Evolutionary conservation across 345 rosid species (phyloP).

Genomic region (Populus ilicifolia): DNA sequence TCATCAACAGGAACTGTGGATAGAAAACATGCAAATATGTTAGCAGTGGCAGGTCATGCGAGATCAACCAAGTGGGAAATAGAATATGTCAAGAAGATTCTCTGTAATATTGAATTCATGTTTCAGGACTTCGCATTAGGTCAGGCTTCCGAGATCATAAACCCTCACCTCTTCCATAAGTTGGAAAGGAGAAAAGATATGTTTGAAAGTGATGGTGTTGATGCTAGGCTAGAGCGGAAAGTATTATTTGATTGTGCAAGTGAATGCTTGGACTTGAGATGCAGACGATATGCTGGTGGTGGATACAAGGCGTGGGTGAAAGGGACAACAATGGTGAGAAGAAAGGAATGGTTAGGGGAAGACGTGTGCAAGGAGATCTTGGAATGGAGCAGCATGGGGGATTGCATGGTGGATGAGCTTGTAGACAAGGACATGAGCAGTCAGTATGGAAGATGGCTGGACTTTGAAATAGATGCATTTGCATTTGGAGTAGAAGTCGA

Average conservation of each 20-base stretch:
- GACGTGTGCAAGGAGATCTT: conserved; percentile 69
- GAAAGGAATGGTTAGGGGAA: conserved; percentile 57
- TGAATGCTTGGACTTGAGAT: conserved; percentile 62
- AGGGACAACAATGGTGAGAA: conserved; percentile 48
- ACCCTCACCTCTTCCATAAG: conserved; percentile 61
- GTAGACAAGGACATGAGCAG: conserved; percentile 89
- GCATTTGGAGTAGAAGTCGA: conserved; percentile 57
- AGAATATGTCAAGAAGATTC: conserved; percentile 58
- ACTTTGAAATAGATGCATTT: conserved; percentile 64
- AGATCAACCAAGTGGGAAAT: conserved; percentile 52
- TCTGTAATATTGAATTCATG: conserved; percentile 54
- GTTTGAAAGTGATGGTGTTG: conserved; percentile 13
- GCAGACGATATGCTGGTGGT: conserved; percentile 46
- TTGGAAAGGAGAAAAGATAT: conserved; percentile 49
- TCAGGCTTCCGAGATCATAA: conserved; percentile 37
- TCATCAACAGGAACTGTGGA: conserved; percentile 32
- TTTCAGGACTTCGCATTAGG: conserved; percentile 64
- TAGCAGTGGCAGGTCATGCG: conserved; percentile 13
- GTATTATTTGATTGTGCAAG: conserved; percentile 64
- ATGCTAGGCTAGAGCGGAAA: conserved; percentile 51
- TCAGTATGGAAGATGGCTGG: conserved; percentile 75
- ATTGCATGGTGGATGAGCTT: conserved; percentile 85
- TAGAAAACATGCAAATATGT: conserved; percentile 19
- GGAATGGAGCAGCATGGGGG: conserved; percentile 60
- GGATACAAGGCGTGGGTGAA: conserved; percentile 51